A percentile compares a stretch with the other conserved stretches of the same genome.
Evolutionary conservation across 1,284 basidiomycete genomes (phyloP).

Genomic region (Caloboletus firmus): DNA sequence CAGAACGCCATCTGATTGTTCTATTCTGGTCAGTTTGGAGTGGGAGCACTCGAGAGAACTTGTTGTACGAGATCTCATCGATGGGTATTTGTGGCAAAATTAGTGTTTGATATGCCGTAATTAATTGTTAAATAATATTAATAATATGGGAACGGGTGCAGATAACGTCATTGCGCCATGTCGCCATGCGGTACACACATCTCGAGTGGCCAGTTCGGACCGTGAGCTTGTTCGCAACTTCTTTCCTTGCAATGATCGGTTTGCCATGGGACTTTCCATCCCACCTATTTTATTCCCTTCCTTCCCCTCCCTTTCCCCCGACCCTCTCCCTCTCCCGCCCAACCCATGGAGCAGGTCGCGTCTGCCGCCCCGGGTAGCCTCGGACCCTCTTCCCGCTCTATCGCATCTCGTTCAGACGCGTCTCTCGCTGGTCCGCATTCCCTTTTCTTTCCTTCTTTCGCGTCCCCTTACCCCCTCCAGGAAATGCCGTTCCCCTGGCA

Average conservation of each 20-base stretch:
- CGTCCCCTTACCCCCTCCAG: slow-evolving; percentile 28
- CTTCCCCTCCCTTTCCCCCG: too few relatives aligned
- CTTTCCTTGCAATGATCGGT: not conserved
- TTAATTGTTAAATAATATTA: too few relatives aligned
- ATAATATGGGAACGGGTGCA: too few relatives aligned
- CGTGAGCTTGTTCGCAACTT: not conserved
- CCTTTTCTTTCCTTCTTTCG: not conserved
- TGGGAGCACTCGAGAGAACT: too few relatives aligned
- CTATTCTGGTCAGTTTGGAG: not conserved
- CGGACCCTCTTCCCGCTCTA: slow-evolving; percentile 23
- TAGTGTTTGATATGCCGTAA: too few relatives aligned
- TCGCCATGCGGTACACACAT: too few relatives aligned
- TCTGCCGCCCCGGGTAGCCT: slow-evolving; percentile 38
- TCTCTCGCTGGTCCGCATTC: slow-evolving; percentile 40
- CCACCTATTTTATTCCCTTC: not conserved
- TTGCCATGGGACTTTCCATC: not conserved
- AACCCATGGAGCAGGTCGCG: slow-evolving; percentile 43
- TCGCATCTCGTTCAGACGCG: slow-evolving; percentile 35
- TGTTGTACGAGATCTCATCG: too few relatives aligned
- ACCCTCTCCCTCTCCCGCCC: not conserved
- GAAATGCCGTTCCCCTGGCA: slow-evolving; percentile 40
- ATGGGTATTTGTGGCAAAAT: too few relatives aligned
- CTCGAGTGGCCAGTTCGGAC: not conserved
- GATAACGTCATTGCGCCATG: not conserved
- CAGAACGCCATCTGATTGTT: not conserved